Base-by-base conservation (phyloP, 306 rosid species). In the Erythrophleum fordii region DNA sequence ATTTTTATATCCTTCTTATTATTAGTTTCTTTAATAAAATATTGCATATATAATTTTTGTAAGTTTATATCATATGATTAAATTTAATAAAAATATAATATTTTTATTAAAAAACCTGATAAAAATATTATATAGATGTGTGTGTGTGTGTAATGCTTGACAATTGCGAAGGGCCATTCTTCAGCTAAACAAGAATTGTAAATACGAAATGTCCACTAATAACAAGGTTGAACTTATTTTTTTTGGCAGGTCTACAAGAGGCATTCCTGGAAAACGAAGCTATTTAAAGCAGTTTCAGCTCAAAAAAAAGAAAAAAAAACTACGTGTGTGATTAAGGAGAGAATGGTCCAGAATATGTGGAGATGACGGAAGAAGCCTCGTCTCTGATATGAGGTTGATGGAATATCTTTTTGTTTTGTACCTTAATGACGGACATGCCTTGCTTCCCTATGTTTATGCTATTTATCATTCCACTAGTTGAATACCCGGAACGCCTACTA, bases 341-440 rank as follows among this genome's bases (percentile, higher is more conserved):
- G 45, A 68, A 68, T 12, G 73, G 73, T 22, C 75, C 91, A 5
- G 91, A 91, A 86, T 80, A 80, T 34, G 90, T 82, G 51, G 91
- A 91, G 28, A 89, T 83, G 58, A 80, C 92, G 1, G 92, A 89
- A 75, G 91, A 89, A 69, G 89, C 88, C 31, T 91, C 90, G 53
- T 82, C 91, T 84, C 88, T 80, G 34, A 76, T 56, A 53, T 60
- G 87, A 52, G 82, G 73, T 72, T 84, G 79, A 52, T 58, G 72
- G 67, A 58, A 16, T 66, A 68, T 62, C 74, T 56, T 82, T 26
- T 77, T 80, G 72, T 81, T 84, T 8, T 62, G 85, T 65, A 41
- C 77, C 58, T 67, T 68, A 12, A 41, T 22, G 13, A 68, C 41
- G 10, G 73, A 42, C 72, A 67, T 67, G 46, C 59, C 80, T 86